A percentile compares a stretch with the other conserved stretches of the same genome.
These are phyloP conservation scores for Pythium vanterpoolii DNA, from an alignment of 352 stramenopile genomes.

Conservation along the genomic window DNA sequence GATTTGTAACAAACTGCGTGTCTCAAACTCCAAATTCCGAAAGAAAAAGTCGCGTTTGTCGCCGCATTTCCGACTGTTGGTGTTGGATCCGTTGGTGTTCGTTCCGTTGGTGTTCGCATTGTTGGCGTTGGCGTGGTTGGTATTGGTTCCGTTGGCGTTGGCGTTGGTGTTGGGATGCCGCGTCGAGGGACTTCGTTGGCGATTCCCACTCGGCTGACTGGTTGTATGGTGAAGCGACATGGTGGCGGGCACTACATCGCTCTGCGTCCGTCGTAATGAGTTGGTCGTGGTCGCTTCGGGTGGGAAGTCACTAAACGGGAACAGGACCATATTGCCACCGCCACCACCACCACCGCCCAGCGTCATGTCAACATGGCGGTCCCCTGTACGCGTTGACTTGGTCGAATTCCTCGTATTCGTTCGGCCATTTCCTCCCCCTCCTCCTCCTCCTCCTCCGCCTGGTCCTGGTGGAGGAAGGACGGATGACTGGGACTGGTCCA, in stretches of 20 bases:
- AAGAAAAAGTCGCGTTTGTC: constrained; percentile 88
- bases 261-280: constrained; percentile 3
- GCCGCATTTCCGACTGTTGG: constrained; percentile 43
- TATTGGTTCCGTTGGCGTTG: background rate
- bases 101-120: background rate
- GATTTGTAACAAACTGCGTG: constrained; percentile 63
- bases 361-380: background rate
- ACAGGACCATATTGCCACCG: background rate
- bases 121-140: background rate
- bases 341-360: background rate
- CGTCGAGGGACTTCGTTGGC: constrained; percentile 3
- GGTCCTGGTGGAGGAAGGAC: too few relatives aligned
- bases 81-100: background rate
- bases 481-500: too few relatives aligned
- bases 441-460: background rate
- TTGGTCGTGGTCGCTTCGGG: background rate
- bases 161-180: background rate
- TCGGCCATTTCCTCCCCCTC: background rate
- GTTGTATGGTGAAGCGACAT: background rate
- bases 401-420: background rate
- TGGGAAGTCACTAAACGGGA: background rate
- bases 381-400: background rate
- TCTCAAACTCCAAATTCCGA: constrained; percentile 64
- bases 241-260: constrained; percentile 1
- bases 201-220: background rate